Percentiles rank a stretch among this genome's conserved stretches.
Evolutionary conservation across 805 yeast species (phyloP).

Genomic region (Sugiyamaella qingdaonensis): DNA sequence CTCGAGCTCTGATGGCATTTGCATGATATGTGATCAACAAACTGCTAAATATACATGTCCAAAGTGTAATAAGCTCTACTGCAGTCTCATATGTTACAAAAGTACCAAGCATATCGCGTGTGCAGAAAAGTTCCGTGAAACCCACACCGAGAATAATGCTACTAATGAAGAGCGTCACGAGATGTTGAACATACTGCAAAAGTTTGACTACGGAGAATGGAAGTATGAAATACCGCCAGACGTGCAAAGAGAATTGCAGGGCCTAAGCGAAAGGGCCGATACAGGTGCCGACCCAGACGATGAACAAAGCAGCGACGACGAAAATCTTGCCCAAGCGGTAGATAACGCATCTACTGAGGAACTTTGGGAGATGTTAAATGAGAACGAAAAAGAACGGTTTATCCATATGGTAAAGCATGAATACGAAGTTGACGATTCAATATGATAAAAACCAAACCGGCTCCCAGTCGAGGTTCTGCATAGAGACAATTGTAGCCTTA

Average conservation of each 20-base stretch:
- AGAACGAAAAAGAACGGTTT: slow-evolving; percentile 15
- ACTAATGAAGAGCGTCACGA: no score
- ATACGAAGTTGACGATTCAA: slow-evolving; percentile 1
- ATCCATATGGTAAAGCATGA: slow-evolving; percentile 6
- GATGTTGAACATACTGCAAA: no score
- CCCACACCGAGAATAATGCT: no score
- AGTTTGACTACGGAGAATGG: no score
- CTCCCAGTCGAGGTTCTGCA: not conserved
- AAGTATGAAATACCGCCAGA: no score
- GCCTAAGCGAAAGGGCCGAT: no score
- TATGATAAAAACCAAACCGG: no score
- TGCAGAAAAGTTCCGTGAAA: slow-evolving; percentile 17
- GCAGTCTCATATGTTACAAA: slow-evolving; percentile 20
- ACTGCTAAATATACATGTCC: slow-evolving; percentile 22
- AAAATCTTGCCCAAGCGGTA: slow-evolving; percentile 15
- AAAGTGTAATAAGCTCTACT: slow-evolving; percentile 17
- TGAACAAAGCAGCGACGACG: slow-evolving; percentile 9
- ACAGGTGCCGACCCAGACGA: slow-evolving; percentile 12
- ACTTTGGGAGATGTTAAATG: slow-evolving; percentile 17
- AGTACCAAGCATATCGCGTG: slow-evolving; percentile 17
- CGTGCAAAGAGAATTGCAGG: no score
- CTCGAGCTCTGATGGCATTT: slow-evolving; percentile 3
- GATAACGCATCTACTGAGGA: slow-evolving; percentile 16
- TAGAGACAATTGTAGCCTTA: no score
- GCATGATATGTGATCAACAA: slow-evolving; percentile 8